Evolutionary conservation across 352 stramenopile species (phyloP), one percentile per base, ranked within the genome.

Genomic region (Pythium brachiatum): DNA sequence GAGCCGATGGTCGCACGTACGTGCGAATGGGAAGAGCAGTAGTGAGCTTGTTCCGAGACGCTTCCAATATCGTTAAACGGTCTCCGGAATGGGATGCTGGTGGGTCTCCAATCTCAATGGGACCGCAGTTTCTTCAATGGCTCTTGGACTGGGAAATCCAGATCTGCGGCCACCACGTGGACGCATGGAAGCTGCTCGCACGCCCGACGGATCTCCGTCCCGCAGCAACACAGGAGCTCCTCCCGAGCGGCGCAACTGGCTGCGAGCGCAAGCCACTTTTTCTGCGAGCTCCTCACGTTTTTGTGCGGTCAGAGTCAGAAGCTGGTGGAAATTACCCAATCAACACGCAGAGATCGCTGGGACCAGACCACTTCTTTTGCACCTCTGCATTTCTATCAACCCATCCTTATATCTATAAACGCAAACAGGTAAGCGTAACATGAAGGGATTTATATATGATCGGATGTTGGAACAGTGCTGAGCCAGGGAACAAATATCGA

Each of bases 341-440:
- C 61, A 53, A 5, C 31, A 21, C 20, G 47, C 20, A 56, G 31
- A 39, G 11, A 57, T n/a, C 25, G 20, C 29, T 31, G 21, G 23
- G 61, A 59, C 54, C 54, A 60, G 61, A 46, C 26, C 61, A 43
- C 57, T 68, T 68, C 54, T 63, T 47, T 68, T 32, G 26, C 47
- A 53, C 61, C 61, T 63, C 29, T 53, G 47, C 61, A 63, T 68
- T 58, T 63, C 57, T 62, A 68, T 68, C 48, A 56, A 34, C 61
- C 47, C 61, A 68, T 60, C 50, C 48, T 12, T 26, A n/a, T 25
- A 12, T 2, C n/a, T n/a, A n/a, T n/a, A n/a, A n/a, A n/a, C n/a
- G n/a, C n/a, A n/a, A n/a, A n/a, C n/a, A n/a, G n/a, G n/a, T n/a
- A n/a, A n/a, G n/a, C n/a, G n/a, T n/a, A n/a, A n/a, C 29, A n/a